Percentiles rank a stretch among this genome's conserved stretches.
These are phyloP conservation scores for Ustilago tritici DNA, from an alignment of 1,284 basidiomycete species.

Conservation along the genomic window DNA sequence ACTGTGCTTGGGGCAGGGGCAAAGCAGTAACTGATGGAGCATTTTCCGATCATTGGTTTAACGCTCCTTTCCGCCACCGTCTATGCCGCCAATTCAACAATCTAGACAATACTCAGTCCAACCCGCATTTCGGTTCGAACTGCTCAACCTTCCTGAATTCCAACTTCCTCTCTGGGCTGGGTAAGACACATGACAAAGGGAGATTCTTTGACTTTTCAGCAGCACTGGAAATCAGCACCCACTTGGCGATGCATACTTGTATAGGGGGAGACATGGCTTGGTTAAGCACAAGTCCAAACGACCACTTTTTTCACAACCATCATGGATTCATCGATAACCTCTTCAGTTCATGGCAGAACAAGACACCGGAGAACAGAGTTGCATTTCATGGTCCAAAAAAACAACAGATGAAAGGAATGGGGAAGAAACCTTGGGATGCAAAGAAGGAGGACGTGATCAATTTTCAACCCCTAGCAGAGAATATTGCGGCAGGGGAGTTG, in stretches of 20 bases:
- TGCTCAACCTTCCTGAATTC: conserved; percentile 35
- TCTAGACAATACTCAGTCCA: conserved; percentile 17
- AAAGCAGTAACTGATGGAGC: conserved; percentile 32
- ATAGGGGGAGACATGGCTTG: conserved; percentile 36
- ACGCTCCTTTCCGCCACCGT: conserved; percentile 33
- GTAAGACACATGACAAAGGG: conserved; percentile 21
- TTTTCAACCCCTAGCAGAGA: conserved; percentile 26
- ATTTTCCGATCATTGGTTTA: conserved; percentile 24
- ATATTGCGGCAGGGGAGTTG: conserved; percentile 27
- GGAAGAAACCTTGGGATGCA: conserved; percentile 14
- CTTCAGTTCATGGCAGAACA: conserved; percentile 22
- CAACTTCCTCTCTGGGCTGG: conserved; percentile 23
- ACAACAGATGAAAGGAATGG: conserved; percentile 19
- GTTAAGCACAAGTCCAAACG: conserved; percentile 28
- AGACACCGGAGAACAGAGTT: conserved; percentile 3
- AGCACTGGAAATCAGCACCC: conserved; percentile 33
- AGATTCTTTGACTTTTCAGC: conserved; percentile 39
- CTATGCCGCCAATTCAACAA: conserved; percentile 49
- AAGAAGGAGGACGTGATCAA: conserved; percentile 29
- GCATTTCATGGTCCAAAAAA: conserved; percentile 39
- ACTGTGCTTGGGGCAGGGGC: conserved; percentile 26
- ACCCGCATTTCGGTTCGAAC: conserved; percentile 28
- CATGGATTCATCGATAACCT: conserved; percentile 28
- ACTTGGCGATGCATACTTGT: conserved; percentile 39
- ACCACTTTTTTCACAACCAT: conserved; percentile 19